phyloP scores from a whole-genome alignment of 805 yeast species.

The Kodamaea restingae region DNA sequence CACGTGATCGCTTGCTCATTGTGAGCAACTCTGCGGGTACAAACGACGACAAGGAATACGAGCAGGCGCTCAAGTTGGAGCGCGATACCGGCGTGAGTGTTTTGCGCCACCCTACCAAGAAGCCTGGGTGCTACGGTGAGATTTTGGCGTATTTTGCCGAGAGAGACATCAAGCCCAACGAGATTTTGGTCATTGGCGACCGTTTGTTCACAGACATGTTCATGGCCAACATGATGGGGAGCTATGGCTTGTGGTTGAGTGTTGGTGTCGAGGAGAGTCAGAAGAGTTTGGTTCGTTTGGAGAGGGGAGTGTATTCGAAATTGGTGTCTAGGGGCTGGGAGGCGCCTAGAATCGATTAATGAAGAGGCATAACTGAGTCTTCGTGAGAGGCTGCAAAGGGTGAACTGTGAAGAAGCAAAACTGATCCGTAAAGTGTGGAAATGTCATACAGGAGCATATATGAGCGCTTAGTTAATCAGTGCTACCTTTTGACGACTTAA shows the following conservation, averaged over 20 bases:
- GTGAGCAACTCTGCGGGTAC: conserved; percentile 96
- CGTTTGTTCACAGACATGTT: conserved; percentile 85
- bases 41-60: conserved; percentile 57
- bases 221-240: conserved; percentile 93
- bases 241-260: conserved; percentile 77
- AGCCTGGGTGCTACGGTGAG: conserved; percentile 76
- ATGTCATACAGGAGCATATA: no score
- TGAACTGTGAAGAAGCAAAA: no score
- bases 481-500: no score
- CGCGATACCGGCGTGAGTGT: conserved; percentile 63
- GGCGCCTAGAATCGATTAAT: not conserved
- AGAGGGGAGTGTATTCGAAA: conserved; percentile 36
- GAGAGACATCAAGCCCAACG: conserved; percentile 48
- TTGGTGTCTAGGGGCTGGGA: conserved; percentile 5
- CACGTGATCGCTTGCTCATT: conserved; percentile 61
- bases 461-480: no score
- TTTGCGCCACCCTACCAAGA: conserved; percentile 66
- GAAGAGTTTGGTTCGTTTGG: conserved; percentile 49
- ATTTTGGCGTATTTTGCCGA: conserved; percentile 55
- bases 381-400: not conserved
- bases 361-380: not conserved
- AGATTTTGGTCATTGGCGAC: conserved; percentile 87
- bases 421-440: no score
- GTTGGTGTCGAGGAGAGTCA: conserved; percentile 66
- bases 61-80: conserved; percentile 63